Evolutionary conservation across 2,329 filamentous ascomycete genomes (phyloP).

Genomic region (Diaporthe amygdali): DNA sequence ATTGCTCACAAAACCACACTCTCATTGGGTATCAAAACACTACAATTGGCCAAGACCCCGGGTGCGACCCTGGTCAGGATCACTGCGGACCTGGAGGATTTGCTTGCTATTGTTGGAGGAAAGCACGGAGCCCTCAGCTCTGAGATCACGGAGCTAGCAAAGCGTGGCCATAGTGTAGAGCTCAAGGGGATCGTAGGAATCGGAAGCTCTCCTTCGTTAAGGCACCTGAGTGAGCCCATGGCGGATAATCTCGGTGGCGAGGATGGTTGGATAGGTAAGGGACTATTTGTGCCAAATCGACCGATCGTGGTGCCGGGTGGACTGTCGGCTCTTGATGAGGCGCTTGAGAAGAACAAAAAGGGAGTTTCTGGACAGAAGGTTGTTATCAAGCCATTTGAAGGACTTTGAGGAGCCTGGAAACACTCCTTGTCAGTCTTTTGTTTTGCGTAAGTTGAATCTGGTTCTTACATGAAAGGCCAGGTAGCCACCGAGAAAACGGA

Average conservation of each 20-base stretch:
- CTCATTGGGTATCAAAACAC: conserved; percentile 34
- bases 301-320: conserved; percentile 34
- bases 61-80: neutral
- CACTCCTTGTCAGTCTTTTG: neutral
- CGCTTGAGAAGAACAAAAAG: conserved; percentile 32
- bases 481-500: no score
- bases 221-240: conserved; percentile 37
- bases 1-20: conserved; percentile 37
- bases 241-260: conserved; percentile 32
- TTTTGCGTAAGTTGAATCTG: neutral
- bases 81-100: neutral
- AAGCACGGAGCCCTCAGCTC: conserved; percentile 28
- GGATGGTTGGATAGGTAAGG: conserved; percentile 36
- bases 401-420: neutral
- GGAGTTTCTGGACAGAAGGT: conserved; percentile 34
- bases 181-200: conserved; percentile 26
- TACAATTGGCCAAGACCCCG: conserved; percentile 26
- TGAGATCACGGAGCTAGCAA: conserved; percentile 22
- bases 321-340: conserved; percentile 30
- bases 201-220: conserved; percentile 32
- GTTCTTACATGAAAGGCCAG: no score
- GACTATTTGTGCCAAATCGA: conserved; percentile 35
- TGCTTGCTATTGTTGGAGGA: neutral
- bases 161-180: conserved; percentile 20
- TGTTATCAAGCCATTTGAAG: conserved; percentile 27